Percentiles rank a stretch among this genome's conserved stretches.
These are phyloP conservation scores for Fraxinus baroniana DNA, from an alignment of 305 asterid genomes.

Conservation along the genomic window DNA sequence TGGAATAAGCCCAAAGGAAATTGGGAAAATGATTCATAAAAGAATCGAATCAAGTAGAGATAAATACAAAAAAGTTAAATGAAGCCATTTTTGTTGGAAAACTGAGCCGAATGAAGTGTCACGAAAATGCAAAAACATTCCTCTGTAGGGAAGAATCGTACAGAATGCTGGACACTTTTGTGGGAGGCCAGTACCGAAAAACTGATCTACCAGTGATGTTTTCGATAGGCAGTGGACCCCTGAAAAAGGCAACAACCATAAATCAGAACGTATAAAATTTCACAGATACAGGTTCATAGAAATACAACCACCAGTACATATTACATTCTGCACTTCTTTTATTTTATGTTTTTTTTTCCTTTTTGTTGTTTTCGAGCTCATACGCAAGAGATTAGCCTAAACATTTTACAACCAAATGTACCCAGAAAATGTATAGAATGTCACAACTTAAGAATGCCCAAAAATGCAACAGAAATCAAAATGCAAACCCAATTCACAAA, in stretches of 20 bases:
- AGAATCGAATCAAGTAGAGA: slow-evolving; percentile 11
- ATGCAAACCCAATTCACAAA: not conserved
- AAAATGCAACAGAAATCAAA: not conserved
- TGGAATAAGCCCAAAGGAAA: slow-evolving; percentile 7
- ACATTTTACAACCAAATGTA: not conserved
- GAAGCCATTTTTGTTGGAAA: not conserved
- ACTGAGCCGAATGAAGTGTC: slow-evolving; percentile 24
- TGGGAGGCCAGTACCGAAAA: slow-evolving; percentile 95
- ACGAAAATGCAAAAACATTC: slow-evolving; percentile 46
- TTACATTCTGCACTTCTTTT: not conserved
- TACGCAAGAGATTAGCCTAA: no score
- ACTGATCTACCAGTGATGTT: slow-evolving; percentile 82
- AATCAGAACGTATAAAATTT: not conserved
- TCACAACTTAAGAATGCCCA: not conserved
- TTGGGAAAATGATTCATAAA: slow-evolving; percentile 22
- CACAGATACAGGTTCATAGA: not conserved
- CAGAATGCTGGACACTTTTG: slow-evolving; percentile 67
- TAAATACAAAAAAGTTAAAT: not conserved
- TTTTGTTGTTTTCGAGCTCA: not conserved
- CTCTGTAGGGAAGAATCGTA: slow-evolving; percentile 34
- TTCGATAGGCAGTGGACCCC: slow-evolving; percentile 90
- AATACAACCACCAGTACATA: not conserved
- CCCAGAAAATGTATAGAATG: not conserved
- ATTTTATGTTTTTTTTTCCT: not conserved
- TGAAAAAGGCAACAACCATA: slow-evolving; percentile 28